phyloP scores from a whole-genome alignment of 2,329 filamentous ascomycete species.

The Fusarium nisikadoi region DNA sequence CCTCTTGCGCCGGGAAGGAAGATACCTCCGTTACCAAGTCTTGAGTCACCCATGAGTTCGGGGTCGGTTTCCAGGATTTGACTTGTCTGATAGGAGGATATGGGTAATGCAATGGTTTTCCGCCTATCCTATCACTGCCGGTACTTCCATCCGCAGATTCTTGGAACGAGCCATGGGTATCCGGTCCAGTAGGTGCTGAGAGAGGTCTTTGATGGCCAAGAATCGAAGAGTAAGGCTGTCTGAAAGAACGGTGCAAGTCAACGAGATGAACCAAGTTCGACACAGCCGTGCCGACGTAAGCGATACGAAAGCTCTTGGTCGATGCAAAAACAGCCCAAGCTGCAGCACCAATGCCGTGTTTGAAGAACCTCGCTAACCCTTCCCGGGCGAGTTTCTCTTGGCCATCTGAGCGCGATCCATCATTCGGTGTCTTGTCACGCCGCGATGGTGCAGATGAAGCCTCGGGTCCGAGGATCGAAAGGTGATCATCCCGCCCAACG shows the following conservation, averaged over 20 bases:
- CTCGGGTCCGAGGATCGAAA: constrained; percentile 11
- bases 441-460: neutral
- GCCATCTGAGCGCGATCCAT: constrained; percentile 11
- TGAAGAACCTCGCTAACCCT: constrained; percentile 40
- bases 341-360: constrained; percentile 39
- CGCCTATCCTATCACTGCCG: constrained; percentile 9
- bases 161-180: constrained; percentile 27
- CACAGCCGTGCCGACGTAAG: constrained; percentile 42
- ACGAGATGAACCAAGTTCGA: constrained; percentile 41
- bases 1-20: constrained; percentile 41
- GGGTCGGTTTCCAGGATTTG: constrained; percentile 39
- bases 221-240: constrained; percentile 35
- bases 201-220: constrained; percentile 4
- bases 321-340: constrained; percentile 42
- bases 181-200: constrained; percentile 22
- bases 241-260: constrained; percentile 39
- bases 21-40: constrained; percentile 38
- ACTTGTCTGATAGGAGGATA: constrained; percentile 41
- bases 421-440: neutral
- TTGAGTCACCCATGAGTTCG: constrained; percentile 36
- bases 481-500: constrained; percentile 4
- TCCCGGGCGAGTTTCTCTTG: constrained; percentile 41
- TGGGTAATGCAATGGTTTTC: constrained; percentile 35
- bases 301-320: constrained; percentile 42
- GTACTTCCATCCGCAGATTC: constrained; percentile 31